phyloP scores from a whole-genome alignment of 768 basidiomycete species.

The Myochromella boudieri region DNA sequence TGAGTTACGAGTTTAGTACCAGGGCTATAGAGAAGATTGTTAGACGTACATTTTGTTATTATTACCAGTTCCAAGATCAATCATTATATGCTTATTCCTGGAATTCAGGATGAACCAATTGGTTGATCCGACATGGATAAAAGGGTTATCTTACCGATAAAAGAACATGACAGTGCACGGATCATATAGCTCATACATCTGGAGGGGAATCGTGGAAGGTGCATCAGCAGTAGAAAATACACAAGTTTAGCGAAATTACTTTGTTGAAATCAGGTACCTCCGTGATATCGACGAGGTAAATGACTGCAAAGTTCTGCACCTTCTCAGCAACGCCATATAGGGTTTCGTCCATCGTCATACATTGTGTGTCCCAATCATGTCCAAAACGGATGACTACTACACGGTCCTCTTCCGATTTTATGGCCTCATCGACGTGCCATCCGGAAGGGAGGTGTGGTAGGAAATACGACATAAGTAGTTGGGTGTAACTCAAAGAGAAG shows the following conservation, averaged over 20 bases:
- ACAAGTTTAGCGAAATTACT: slow-evolving; percentile 41
- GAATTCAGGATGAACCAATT: slow-evolving; percentile 7
- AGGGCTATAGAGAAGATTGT: background rate
- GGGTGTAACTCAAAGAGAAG: too few relatives aligned
- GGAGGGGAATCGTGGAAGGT: too few relatives aligned
- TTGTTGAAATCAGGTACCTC: slow-evolving; percentile 99
- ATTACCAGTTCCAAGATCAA: slow-evolving; percentile 98
- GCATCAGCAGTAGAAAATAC: background rate
- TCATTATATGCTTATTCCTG: slow-evolving; percentile 99
- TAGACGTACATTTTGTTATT: slow-evolving; percentile 96
- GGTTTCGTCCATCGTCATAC: slow-evolving; percentile 99
- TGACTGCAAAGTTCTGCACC: slow-evolving; percentile 98
- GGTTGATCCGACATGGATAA: background rate
- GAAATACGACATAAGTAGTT: slow-evolving; percentile 96
- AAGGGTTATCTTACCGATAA: slow-evolving; percentile 76
- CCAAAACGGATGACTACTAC: slow-evolving; percentile 95
- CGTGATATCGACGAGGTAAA: slow-evolving; percentile 93
- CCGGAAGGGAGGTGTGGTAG: slow-evolving; percentile 87
- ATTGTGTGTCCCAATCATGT: slow-evolving; percentile 89
- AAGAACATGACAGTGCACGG: slow-evolving; percentile 98
- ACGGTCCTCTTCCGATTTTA: slow-evolving; percentile 96
- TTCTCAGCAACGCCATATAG: slow-evolving; percentile 90
- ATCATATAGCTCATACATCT: slow-evolving; percentile 99
- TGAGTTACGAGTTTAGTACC: slow-evolving; percentile 8
- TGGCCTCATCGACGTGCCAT: slow-evolving; percentile 99